Evolutionary conservation across 208 protist genomes (phyloP), one percentile per base, ranked within the genome.

Genomic region (Trypanosoma vivax): DNA sequence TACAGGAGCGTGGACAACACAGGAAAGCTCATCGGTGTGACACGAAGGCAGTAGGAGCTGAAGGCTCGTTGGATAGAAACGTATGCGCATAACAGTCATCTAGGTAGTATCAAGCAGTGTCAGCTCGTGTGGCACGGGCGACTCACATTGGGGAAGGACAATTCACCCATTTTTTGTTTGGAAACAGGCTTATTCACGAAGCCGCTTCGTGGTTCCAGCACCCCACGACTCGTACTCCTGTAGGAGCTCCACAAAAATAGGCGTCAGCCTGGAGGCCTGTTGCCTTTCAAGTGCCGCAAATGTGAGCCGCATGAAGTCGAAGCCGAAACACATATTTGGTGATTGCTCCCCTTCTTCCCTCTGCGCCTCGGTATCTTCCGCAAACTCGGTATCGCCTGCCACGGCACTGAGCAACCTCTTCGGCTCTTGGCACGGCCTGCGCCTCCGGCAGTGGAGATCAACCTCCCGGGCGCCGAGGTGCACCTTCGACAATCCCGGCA

Each of bases 171-270:
- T 14, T 6, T 9, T 45, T 16, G 9, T 21, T 21, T 21, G 7
- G 18, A 18, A 6, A 14, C 9, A 50, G 25, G 7, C 50, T 34
- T 50, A 41, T 27, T 78, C 49, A 2, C 72, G 51, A 35, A 81
- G 38, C 30, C 82, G 66, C 19, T 88, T 72, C 16, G 86, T 88
- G 1, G 86, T 94, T 31, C 86, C 73, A 30, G 58, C 51, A 16
- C 69, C 74, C 83, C 86, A 94, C 24, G 79, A 81, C 53, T 88
- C 82, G 52, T 94, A 94, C 75, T 94, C 86, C 74, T 88, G 76
- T 40, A 90, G 60, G 38, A 94, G 56, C 11, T 64, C 63, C 33
- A 89, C 65, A 58, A 90, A 85, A 16, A 73, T 42, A 0, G 77
- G 79, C 18, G 71, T 79, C 2, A 88, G 56, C 1, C 53, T 31